Evolutionary conservation across 495 filamentous ascomycete genomes (phyloP), one percentile per base, ranked within the genome.

Genomic region (Haplographium delicatum): DNA sequence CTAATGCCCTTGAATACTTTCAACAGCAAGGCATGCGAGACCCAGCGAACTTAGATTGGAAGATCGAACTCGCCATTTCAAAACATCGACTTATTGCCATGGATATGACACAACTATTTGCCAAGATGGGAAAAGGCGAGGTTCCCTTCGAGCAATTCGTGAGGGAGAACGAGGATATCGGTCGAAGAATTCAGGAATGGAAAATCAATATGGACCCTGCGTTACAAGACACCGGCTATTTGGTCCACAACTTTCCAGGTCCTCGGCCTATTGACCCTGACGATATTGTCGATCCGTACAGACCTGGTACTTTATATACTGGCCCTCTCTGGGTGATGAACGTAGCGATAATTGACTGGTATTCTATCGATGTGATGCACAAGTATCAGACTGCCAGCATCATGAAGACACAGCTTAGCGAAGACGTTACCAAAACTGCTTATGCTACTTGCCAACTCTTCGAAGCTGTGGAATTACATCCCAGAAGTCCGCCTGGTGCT

Each of bases 31-130:
- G 75, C 2, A 70, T 70, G 13, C 65, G 69, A 9, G 71, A 86
- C 46, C 89, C 89, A 0, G 64, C 73, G 28, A 76, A 86, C 58
- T 51, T 90, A 24, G 61, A 65, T 2, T 80, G 78, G 62, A 88
- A 84, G 58, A 78, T 86, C 23, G 82, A 86, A 57, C 70, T 78
- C 3, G 73, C 76, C 10, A 73, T 80, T 39, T 79, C 85, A 8
- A 76, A 76, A 24, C 73, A 85, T 41, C 82, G 90, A 11, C 73
- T 91, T 24, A 79, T 93, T 31, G 87, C 85, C 2, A 76, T 85
- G 54, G 88, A 96, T 37, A 83, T 91, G 75, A 82, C 88, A 5
- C 73, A 84, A 2, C 70, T 95, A 2, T 91, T 88, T 54, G 86
- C 89, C 1, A 84, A 75, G 58, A 80, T 78, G 19, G 79, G 76